Base-by-base conservation (phyloP, 768 basidiomycete species). In the Panaeolus cyanescens region DNA sequence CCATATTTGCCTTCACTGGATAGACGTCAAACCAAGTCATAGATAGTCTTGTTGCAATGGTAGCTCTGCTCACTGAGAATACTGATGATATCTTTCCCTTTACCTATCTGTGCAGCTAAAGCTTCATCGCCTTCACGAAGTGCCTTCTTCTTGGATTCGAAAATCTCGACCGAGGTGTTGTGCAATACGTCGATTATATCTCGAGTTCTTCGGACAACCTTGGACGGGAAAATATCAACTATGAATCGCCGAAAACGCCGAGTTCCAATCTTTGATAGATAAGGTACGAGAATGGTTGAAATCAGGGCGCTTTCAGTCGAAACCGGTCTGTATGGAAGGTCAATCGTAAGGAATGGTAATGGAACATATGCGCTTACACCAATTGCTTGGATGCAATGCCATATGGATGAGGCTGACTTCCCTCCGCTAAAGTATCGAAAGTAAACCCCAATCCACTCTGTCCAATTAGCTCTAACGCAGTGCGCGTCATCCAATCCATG, bases 11-110 rank as follows among this genome's bases (percentile, higher is more conserved):
- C 59, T 62, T 70, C 63, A 78, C 77, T 79, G 32, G 32, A 19
- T 22, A 45, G 7, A 9, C 17, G n/a, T 8, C 39, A 40, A 40
- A 40, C 1, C 32, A 12, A 13, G 37, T 19, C 8, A 10, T 42
- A 9, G 36, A 36, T 28, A 30, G 34, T 13, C 3, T 20, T 31
- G 25, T 55, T 12, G 9, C 1, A 15, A 60, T 17, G 8, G 20
- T 13, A 15, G 12, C 6, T 25, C 32, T 50, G 54, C 79, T 36
- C 60, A 83, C 82, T 66, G 30, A 82, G 65, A 32, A 80, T 68
- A 63, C 78, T 82, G 56, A 82, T 74, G 15, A 83, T 71, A 63
- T 82, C 81, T 56, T 77, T 78, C 10, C 78, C 77, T 50, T 71
- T 69, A 7, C 74, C 77, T 32, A 78, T 66, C 54, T 76, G 72